Evolutionary conservation across 2,329 filamentous ascomycete species (phyloP), one percentile per base, ranked within the genome.

Genomic region (Dactylella cylindrospora): DNA sequence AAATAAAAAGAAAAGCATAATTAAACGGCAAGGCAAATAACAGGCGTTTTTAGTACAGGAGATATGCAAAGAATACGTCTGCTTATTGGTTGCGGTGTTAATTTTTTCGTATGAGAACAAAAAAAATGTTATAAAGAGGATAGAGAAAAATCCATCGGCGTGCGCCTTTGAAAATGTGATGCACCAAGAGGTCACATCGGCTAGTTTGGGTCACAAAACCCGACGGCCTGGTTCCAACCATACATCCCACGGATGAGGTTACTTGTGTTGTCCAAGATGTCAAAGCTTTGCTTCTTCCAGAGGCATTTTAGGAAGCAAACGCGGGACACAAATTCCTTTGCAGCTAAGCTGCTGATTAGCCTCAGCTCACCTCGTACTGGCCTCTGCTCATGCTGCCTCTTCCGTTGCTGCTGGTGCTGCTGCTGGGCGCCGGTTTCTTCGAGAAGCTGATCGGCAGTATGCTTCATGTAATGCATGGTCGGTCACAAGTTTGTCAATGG

Each of bases 381-480:
- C 36, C 3, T 23, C n/a, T n/a, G n/a, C n/a, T n/a, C n/a, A 23
- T 23, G 36, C 17, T n/a, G 36, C 17, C 3, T 8, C 20, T 12
- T 19, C 33, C 36, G 29, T 35, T 47, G 51, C 28, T n/a, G 25
- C 44, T 35, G 32, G 36, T 32, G 19, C 28, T 23, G 5, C n/a
- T 40, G 3, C n/a, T 3, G 17, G 41, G 12, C n/a, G 25, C 41
- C 19, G 12, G 22, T 26, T 44, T 54, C n/a, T 54, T 47, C 36
- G 49, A 62, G 49, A 62, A 50, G 36, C 49, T 54, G 57, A 62
- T 62, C 49, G 55, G 55, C 41, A 47, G 33, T 13, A 17, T 62
- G 3, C 36, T 31, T 28, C n/a, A 25, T 31, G 31, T 50, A 44
- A 54, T 62, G 57, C 57, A 62, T 35, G 38, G 10, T 44, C 33